A percentile compares a stretch with the other conserved stretches of the same genome.
Conservation (phyloP, 768 basidiomycete genomes). For the Asterophora parasitica region DNA sequence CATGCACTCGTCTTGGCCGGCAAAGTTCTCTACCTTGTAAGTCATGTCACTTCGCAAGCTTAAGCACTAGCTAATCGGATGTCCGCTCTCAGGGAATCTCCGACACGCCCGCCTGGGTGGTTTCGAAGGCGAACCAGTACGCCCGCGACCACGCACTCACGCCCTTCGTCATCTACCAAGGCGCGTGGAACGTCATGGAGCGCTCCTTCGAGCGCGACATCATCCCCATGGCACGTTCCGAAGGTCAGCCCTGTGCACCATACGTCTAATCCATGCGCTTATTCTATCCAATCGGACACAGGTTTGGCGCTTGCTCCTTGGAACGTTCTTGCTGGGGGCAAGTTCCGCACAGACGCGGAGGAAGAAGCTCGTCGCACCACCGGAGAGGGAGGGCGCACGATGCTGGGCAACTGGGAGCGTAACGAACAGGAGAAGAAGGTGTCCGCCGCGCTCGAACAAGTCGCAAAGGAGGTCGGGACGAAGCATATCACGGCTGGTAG, state of each 20-base stretch:
- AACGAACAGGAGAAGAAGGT: conserved; percentile 39
- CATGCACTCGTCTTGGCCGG: conserved; percentile 46
- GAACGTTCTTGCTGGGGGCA: conserved; percentile 33
- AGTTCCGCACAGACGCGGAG: conserved; percentile 51
- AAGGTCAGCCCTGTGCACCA: conserved; percentile 1
- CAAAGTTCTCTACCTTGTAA: conserved; percentile 45
- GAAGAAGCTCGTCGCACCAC: conserved; percentile 22
- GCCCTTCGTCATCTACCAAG: conserved; percentile 10
- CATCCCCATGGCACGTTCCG: conserved; percentile 13
- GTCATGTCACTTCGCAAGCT: not conserved
- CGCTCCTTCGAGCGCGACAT: conserved; percentile 14
- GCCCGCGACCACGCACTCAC: conserved; percentile 31
- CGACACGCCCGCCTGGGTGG: conserved; percentile 40
- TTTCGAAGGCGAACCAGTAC: conserved; percentile 41
- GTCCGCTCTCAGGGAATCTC: conserved; percentile 23
- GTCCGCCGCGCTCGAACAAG: conserved; percentile 41
- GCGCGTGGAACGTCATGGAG: conserved; percentile 11
- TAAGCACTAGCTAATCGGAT: not conserved
- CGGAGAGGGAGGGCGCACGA: conserved; percentile 36
- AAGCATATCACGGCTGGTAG: conserved; percentile 26
- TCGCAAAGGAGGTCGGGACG: conserved; percentile 39
- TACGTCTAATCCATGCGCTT: conserved; percentile 18
- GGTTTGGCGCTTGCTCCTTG: conserved; percentile 32
- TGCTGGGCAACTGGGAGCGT: conserved; percentile 36
- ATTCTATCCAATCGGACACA: conserved; percentile 24